These are phyloP conservation scores for Kondoa subrosea DNA, from an alignment of 768 basidiomycete genomes.

Conservation along the genomic window DNA sequence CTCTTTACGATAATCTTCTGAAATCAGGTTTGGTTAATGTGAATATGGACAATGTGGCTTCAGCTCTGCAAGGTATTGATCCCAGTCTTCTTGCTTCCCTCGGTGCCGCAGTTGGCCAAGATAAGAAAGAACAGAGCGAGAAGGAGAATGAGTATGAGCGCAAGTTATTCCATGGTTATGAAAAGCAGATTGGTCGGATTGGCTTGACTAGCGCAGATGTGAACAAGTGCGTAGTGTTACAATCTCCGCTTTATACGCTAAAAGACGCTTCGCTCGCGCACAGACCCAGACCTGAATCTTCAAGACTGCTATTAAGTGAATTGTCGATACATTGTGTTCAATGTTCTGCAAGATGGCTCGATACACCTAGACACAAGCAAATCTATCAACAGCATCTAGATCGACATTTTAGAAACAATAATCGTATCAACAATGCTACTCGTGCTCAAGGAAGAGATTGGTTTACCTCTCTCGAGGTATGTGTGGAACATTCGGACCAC, in stretches of 20 bases:
- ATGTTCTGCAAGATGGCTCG: slow-evolving; percentile 73
- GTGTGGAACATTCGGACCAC: neutral
- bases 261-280: neutral
- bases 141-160: slow-evolving; percentile 6
- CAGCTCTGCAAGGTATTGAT: neutral
- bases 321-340: slow-evolving; percentile 77
- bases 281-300: slow-evolving; percentile 47
- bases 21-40: neutral
- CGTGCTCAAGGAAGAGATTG: slow-evolving; percentile 79
- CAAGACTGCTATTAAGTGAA: slow-evolving; percentile 54
- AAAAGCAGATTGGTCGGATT: slow-evolving; percentile 4
- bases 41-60: neutral
- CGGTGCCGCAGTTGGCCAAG: neutral
- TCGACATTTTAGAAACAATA: slow-evolving; percentile 83
- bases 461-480: slow-evolving; percentile 38
- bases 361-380: slow-evolving; percentile 53
- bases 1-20: neutral
- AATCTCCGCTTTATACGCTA: slow-evolving; percentile 7
- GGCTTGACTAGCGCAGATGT: slow-evolving; percentile 5
- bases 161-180: neutral
- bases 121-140: neutral
- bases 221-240: slow-evolving; percentile 8
- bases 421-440: slow-evolving; percentile 48
- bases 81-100: neutral
- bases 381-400: slow-evolving; percentile 76